Evolutionary conservation across 345 rosid genomes (phyloP), one percentile per base, ranked within the genome.

Genomic region (Aegle marmelos): DNA sequence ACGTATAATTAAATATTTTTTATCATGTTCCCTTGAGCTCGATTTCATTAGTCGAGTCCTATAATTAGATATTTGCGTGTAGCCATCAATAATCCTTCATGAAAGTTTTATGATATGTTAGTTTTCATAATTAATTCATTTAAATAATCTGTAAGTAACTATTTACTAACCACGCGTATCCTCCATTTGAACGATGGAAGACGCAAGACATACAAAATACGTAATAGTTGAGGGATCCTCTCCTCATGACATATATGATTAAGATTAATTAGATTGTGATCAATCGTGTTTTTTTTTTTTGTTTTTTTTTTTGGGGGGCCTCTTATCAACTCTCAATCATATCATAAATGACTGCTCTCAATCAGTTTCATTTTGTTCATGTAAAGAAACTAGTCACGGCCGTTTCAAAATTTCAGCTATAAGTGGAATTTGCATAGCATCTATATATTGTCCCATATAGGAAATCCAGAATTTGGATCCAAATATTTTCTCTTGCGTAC

Each of bases 51-150:
- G 59, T 61, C 33, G 57, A 41, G 48, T 39, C 71, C 25, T 22
- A 30, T 80, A n/a, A n/a, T n/a, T n/a, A n/a, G n/a, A n/a, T n/a
- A n/a, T n/a, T n/a, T n/a, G n/a, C 4, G 0, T 13, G 50, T 45
- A 13, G 17, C 50, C 50, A 45, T 45, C 17, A 19, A 36, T 37
- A 25, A 36, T 56, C 57, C 66, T 72, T 5, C 31, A 4, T 7
- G 57, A 73, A 27, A 41, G 11, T 11, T 41, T 61, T 54, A 61
- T 62, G 68, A 68, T 74, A 25, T 22, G 62, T n/a, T 28, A 28
- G 28, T 64, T 70, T 79, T 78, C 66, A 25, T 50, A 45, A 45
- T 75, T 24, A 80, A 69, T 63, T 70, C 19, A 63, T 41, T 70
- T 8, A 69, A 54, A 69, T 74, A 53, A n/a, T n/a, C n/a, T n/a